Conservation (phyloP, 2,329 filamentous ascomycete genomes). For the Lachnellula cervina region DNA sequence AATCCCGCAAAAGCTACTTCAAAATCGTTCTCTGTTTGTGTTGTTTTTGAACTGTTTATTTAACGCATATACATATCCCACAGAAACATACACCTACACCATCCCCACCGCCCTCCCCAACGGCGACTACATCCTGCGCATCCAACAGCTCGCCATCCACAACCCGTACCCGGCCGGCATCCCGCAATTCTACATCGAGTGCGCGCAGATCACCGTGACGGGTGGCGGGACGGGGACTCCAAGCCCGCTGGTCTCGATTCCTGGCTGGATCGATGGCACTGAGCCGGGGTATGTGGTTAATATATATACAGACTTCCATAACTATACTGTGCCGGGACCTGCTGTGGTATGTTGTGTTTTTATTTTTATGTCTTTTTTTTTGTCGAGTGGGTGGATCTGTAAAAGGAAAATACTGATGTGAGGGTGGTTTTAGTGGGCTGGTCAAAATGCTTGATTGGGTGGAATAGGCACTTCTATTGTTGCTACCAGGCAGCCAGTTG, state of each 20-base stretch:
- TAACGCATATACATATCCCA: background rate
- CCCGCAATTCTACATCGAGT: conserved; percentile 30
- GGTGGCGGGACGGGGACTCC: conserved; percentile 25
- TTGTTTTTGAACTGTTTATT: background rate
- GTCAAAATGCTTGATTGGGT: background rate
- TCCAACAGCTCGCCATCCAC: conserved; percentile 29
- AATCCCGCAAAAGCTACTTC: too few species aligned
- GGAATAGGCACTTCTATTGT: background rate
- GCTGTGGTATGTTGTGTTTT: conserved; percentile 12
- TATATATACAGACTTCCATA: conserved; percentile 28
- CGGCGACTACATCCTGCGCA: conserved; percentile 29
- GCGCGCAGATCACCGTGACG: conserved; percentile 28
- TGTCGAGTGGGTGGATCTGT: too few species aligned
- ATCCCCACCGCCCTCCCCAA: conserved; percentile 24
- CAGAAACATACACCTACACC: conserved; percentile 28
- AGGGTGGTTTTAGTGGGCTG: background rate
- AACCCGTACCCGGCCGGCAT: conserved; percentile 27
- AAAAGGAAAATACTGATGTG: too few species aligned
- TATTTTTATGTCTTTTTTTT: background rate
- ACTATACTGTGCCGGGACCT: conserved; percentile 28
- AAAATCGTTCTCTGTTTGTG: background rate
- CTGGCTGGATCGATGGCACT: conserved; percentile 22
- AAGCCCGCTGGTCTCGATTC: conserved; percentile 26
- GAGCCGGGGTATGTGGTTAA: conserved; percentile 24
- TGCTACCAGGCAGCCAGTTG: background rate